Conservation (phyloP, 306 rosid species). For the Citrullus amarus region DNA sequence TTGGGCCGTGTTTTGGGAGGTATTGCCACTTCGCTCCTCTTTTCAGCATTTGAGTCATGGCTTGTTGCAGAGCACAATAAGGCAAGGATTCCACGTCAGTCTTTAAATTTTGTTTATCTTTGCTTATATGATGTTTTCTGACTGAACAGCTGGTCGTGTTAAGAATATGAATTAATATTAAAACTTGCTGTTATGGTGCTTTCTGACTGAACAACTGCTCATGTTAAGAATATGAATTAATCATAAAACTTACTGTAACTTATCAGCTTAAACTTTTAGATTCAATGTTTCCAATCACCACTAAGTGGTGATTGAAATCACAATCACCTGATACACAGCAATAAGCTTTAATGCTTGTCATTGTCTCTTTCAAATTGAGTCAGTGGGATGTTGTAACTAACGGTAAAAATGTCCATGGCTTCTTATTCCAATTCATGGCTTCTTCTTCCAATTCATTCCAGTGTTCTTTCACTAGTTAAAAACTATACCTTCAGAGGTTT, state of each 20-base stretch:
- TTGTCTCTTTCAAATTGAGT: neutral
- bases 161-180: neutral
- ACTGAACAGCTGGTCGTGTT: neutral
- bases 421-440: no score
- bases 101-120: neutral
- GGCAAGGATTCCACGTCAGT: conserved; percentile 28
- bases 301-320: neutral
- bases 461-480: neutral
- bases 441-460: neutral
- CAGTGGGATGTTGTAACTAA: conserved; percentile 2
- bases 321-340: neutral
- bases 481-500: neutral
- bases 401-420: neutral
- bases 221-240: neutral
- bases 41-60: conserved; percentile 97
- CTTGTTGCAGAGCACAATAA: conserved; percentile 97
- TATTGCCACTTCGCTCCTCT: conserved; percentile 84
- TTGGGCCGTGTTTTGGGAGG: conserved; percentile 97
- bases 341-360: neutral
- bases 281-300: neutral
- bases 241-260: neutral
- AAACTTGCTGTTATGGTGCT: neutral
- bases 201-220: neutral
- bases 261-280: neutral
- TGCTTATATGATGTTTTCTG: neutral